Evolutionary conservation across 1,284 basidiomycete species (phyloP), one percentile per base, ranked within the genome.

Genomic region (Thelephora terrestris): DNA sequence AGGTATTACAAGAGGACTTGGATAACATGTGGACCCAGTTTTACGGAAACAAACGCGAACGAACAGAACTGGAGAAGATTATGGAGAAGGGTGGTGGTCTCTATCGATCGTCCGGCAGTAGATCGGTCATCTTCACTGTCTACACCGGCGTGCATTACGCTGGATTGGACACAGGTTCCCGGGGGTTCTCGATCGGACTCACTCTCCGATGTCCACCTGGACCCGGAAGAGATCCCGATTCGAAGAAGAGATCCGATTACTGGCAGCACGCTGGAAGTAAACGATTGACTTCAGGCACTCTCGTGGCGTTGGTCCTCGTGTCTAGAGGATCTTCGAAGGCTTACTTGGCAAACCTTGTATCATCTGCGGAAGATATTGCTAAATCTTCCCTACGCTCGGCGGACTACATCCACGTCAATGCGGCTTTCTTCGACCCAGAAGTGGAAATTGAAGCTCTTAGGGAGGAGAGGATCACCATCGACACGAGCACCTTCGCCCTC

Each of bases 1-100:
- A 61, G n/a, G 50, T 59, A 1, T 45, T 70, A 3, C 47, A 65
- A 24, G 53, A 53, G 4, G 71, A 72, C 50, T 53, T 71, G 7
- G 50, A 48, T 43, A 44, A 46, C 5, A 54, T 58, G 21, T 45
- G 46, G 40, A 25, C 45, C 16, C 9, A 24, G 14, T 7, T 39
- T 34, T 12, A n/a, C 18, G 14, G 32, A 29, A 18, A 36, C 32
- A 34, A 50, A 47, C 16, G 16, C 21, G 43, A 5, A 4, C 44
- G 10, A 4, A 64, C 64, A 1, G 53, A 53, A 18, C 55, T 67
- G 1, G 53, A 54, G 20, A 54, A 55, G 3, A 20, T 67, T 18
- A 36, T 62, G 5, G 50, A 51, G 24, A 61, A 57, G 24, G 38
- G 55, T 14, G 65, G 65, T 14, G 65, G 65, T 2, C 58, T 62